Conservation (phyloP, 805 yeast species). For the Metschnikowia chrysomelidarum region DNA sequence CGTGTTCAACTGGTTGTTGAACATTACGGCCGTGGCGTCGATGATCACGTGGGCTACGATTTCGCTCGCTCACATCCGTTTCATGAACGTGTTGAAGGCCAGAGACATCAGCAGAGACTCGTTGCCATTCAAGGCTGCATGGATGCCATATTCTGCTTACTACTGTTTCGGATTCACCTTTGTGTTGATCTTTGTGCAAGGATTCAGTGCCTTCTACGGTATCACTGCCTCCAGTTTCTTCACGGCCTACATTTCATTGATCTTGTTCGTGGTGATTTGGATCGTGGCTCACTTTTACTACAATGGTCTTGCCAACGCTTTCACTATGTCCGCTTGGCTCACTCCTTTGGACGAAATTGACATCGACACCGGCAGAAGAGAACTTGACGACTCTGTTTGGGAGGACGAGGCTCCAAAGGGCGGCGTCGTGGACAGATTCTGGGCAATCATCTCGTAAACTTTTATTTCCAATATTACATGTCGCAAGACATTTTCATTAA, state of each 20-base stretch:
- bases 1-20: conserved; percentile 71
- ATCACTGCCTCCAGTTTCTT: conserved; percentile 58
- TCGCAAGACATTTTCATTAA: no score
- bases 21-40: conserved; percentile 74
- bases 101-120: conserved; percentile 67
- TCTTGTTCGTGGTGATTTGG: conserved; percentile 58
- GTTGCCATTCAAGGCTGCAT: conserved; percentile 71
- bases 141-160: conserved; percentile 67
- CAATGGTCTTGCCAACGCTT: conserved; percentile 38
- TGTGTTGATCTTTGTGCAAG: conserved; percentile 67
- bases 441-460: conserved; percentile 33
- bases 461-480: no score
- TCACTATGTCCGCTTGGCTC: conserved; percentile 38
- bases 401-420: conserved; percentile 47
- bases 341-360: conserved; percentile 59
- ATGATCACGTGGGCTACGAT: conserved; percentile 72
- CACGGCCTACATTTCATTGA: conserved; percentile 68
- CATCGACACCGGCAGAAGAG: conserved; percentile 65
- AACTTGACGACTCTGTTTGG: conserved; percentile 57
- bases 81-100: conserved; percentile 59
- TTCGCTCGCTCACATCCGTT: conserved; percentile 62
- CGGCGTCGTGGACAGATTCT: conserved; percentile 54
- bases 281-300: conserved; percentile 51
- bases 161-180: conserved; percentile 55
- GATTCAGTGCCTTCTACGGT: conserved; percentile 60